Evolutionary conservation across 2,329 filamentous ascomycete genomes (phyloP).

Genomic region (Metarhizium rileyi): DNA sequence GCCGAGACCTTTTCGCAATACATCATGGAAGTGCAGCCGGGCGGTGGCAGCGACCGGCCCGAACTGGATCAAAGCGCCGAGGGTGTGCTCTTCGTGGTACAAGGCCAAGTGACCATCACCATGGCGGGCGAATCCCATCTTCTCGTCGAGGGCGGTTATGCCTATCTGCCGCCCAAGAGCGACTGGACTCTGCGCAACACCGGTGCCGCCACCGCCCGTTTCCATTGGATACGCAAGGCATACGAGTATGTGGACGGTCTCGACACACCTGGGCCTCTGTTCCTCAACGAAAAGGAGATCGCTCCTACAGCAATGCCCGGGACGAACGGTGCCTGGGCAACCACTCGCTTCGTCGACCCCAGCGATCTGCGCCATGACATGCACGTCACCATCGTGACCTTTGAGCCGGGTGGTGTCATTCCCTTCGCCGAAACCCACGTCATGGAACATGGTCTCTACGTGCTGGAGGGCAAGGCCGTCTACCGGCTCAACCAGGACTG

Average conservation of each 20-base stretch:
- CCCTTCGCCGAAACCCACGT: constrained; percentile 8
- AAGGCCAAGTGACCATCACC: not conserved
- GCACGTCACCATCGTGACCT: constrained; percentile 6
- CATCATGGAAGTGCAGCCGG: constrained; percentile 6
- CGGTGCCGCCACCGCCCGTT: not conserved
- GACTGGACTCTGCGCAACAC: constrained; percentile 2
- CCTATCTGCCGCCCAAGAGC: constrained; percentile 1
- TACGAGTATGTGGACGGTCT: constrained; percentile 2
- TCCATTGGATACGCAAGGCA: constrained; percentile 7
- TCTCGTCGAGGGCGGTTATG: constrained; percentile 4
- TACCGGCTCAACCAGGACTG: constrained; percentile 7
- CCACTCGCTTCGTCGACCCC: constrained; percentile 7
- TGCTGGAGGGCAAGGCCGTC: constrained; percentile 6
- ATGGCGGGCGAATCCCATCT: not conserved
- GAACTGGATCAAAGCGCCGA: constrained; percentile 1
- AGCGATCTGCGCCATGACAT: constrained; percentile 6
- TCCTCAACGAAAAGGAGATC: constrained; percentile 3
- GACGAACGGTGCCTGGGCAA: constrained; percentile 5
- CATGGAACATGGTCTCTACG: constrained; percentile 8
- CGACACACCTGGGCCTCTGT: not conserved
- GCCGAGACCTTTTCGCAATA: constrained; percentile 8
- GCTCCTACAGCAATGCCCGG: constrained; percentile 1
- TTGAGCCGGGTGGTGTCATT: constrained; percentile 6
- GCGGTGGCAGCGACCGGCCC: constrained; percentile 2
- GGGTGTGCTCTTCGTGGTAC: constrained; percentile 5